Percentiles rank a stretch among this genome's conserved stretches.
phyloP scores from a whole-genome alignment of 164 flowering plant genomes.

The Aristolochia contorta region DNA sequence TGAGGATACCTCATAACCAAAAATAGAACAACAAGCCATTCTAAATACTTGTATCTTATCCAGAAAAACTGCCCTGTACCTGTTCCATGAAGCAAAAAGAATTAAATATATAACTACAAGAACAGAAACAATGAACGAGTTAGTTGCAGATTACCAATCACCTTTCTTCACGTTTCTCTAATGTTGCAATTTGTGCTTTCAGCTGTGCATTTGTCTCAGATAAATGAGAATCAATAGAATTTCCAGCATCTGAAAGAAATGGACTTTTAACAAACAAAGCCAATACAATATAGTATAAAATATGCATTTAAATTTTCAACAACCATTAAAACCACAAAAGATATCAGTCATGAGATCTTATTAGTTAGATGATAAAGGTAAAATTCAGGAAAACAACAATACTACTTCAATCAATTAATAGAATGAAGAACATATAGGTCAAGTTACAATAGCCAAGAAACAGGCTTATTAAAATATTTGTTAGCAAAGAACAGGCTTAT shows the following conservation, averaged over 20 bases:
- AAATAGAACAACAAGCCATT: conserved; percentile 97
- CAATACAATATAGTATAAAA: background rate
- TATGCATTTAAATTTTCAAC: no score
- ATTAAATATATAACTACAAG: background rate
- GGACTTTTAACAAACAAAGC: background rate
- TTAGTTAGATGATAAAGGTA: no score
- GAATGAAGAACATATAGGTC: no score
- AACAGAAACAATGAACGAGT: background rate
- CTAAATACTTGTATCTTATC: conserved; percentile 94
- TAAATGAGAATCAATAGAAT: conserved; percentile 58
- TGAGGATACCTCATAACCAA: conserved; percentile 83
- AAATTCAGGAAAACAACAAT: no score
- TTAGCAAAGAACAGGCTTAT: no score
- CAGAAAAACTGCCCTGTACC: conserved; percentile 93
- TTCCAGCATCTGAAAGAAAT: conserved; percentile 51
- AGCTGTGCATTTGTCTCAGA: conserved; percentile 75
- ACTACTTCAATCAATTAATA: no score
- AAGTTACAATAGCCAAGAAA: no score
- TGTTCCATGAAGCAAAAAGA: conserved; percentile 22
- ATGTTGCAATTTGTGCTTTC: conserved; percentile 88
- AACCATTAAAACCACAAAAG: no score
- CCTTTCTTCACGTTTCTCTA: conserved; percentile 98
- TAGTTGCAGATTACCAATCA: conserved; percentile 15
- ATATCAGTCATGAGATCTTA: no score
- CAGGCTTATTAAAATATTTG: no score